These are phyloP conservation scores for Bryoerythrophyllum caledonicum DNA, from an alignment of 225 moss, liverwort and hornwort species.

Conservation along the genomic window DNA sequence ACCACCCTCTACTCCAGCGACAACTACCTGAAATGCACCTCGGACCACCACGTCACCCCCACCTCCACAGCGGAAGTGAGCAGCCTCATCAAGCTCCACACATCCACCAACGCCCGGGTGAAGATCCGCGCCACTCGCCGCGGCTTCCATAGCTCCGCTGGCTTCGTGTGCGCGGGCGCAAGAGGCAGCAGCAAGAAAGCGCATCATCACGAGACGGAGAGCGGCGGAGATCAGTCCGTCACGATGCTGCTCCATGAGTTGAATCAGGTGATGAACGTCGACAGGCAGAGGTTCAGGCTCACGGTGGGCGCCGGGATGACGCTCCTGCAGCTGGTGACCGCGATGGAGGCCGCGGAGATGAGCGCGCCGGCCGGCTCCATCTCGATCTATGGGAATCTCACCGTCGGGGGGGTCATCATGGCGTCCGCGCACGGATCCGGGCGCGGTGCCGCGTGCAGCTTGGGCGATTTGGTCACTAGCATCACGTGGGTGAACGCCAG, in stretches of 20 bases:
- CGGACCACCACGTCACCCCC: no score
- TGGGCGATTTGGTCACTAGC: slow-evolving; percentile 33
- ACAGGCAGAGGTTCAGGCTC: slow-evolving; percentile 21
- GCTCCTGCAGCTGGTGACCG: slow-evolving; percentile 27
- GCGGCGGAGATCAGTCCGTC: not conserved
- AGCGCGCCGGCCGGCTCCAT: slow-evolving; percentile 37
- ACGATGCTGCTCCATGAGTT: slow-evolving; percentile 47
- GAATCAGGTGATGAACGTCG: slow-evolving; percentile 39
- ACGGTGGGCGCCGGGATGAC: slow-evolving; percentile 59
- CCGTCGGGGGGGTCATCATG: slow-evolving; percentile 38
- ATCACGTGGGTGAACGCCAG: slow-evolving; percentile 50
- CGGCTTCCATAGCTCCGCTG: no score
- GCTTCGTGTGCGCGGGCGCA: no score
- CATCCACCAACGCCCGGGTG: no score
- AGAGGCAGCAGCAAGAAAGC: no score
- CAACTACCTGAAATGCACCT: no score
- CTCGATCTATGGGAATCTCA: slow-evolving; percentile 50
- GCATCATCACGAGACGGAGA: no score
- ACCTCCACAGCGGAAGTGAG: no score
- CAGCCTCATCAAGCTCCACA: no score
- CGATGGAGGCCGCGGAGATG: slow-evolving; percentile 40
- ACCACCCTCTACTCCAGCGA: no score
- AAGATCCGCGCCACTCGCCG: no score
- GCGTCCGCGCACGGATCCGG: slow-evolving; percentile 52
- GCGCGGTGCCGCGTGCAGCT: slow-evolving; percentile 30